Percentiles rank a stretch among this genome's conserved stretches.
These are phyloP conservation scores for Waltergamsia citrina DNA, from an alignment of 2,329 filamentous ascomycete genomes.

Conservation along the genomic window DNA sequence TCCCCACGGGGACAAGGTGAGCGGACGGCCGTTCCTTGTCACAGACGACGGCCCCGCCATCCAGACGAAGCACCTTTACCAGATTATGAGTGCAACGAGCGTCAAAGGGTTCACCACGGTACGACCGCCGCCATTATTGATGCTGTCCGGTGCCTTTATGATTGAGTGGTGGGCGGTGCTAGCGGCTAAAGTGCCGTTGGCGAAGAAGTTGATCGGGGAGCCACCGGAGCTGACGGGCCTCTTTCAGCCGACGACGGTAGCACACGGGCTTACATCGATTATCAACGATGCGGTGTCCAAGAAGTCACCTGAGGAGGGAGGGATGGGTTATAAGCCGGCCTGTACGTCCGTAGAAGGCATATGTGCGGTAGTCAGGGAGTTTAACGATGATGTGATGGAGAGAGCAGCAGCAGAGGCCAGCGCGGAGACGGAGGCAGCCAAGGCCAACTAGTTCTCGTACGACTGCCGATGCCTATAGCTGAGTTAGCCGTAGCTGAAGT, in stretches of 20 bases:
- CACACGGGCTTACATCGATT: constrained; percentile 20
- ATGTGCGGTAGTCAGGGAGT: constrained; percentile 26
- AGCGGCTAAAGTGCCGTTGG: constrained; percentile 6
- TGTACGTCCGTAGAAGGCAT: constrained; percentile 30
- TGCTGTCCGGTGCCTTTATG: constrained; percentile 25
- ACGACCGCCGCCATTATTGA: constrained; percentile 20
- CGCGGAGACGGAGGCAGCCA: too few species aligned
- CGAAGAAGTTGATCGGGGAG: constrained; percentile 12
- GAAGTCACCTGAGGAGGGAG: constrained; percentile 25
- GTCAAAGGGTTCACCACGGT: constrained; percentile 19
- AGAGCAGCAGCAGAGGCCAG: too few species aligned
- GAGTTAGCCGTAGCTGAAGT: too few species aligned
- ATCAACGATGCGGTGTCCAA: constrained; percentile 26
- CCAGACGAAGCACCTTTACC: constrained; percentile 28
- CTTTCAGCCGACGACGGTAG: constrained; percentile 24
- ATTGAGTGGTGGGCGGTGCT: constrained; percentile 11
- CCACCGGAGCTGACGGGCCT: constrained; percentile 10
- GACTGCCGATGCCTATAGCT: too few species aligned
- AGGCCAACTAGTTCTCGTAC: too few species aligned
- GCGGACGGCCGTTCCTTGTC: constrained; percentile 38
- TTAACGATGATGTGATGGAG: constrained; percentile 19
- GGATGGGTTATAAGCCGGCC: constrained; percentile 27
- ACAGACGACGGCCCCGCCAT: constrained; percentile 38
- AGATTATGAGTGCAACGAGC: constrained; percentile 17
- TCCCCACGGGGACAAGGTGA: constrained; percentile 16